Percentiles rank a stretch among this genome's conserved stretches.
phyloP scores from a whole-genome alignment of 106 monocot species.

The Acanthochlamys bracteata region DNA sequence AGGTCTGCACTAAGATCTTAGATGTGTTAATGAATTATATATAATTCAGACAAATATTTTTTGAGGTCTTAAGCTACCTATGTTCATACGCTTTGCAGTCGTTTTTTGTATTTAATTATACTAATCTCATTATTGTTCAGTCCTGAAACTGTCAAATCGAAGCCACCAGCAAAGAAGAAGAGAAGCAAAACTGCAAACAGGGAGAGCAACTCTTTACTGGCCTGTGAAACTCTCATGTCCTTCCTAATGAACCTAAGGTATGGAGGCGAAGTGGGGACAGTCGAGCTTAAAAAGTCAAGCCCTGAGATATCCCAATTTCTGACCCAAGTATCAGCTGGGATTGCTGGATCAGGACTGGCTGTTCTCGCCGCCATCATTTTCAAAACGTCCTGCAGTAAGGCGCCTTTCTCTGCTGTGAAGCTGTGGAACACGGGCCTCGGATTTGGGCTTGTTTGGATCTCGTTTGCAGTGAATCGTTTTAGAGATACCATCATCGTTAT shows the following conservation, averaged over 20 bases:
- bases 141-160: constrained; percentile 26
- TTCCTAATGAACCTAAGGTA: constrained; percentile 28
- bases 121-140: constrained; percentile 9
- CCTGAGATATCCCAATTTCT: constrained; percentile 48
- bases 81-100: no score
- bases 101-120: not conserved
- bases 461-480: constrained; percentile 43
- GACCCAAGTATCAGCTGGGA: constrained; percentile 48
- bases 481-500: constrained; percentile 33
- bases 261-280: constrained; percentile 8
- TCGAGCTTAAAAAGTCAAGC: constrained; percentile 55
- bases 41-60: no score
- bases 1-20: no score
- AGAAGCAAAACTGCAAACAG: constrained; percentile 23
- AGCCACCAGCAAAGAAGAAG: constrained; percentile 48
- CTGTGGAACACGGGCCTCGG: constrained; percentile 52
- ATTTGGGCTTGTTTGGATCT: constrained; percentile 66
- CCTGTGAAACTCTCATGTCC: constrained; percentile 60
- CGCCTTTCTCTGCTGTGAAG: constrained; percentile 27
- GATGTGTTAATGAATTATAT: no score
- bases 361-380: constrained; percentile 51
- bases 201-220: constrained; percentile 45
- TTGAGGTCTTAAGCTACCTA: no score
- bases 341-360: constrained; percentile 78
- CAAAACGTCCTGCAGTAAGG: constrained; percentile 25